These are phyloP conservation scores for Clavispora fructus DNA, from an alignment of 805 yeast species.

Conservation along the genomic window DNA sequence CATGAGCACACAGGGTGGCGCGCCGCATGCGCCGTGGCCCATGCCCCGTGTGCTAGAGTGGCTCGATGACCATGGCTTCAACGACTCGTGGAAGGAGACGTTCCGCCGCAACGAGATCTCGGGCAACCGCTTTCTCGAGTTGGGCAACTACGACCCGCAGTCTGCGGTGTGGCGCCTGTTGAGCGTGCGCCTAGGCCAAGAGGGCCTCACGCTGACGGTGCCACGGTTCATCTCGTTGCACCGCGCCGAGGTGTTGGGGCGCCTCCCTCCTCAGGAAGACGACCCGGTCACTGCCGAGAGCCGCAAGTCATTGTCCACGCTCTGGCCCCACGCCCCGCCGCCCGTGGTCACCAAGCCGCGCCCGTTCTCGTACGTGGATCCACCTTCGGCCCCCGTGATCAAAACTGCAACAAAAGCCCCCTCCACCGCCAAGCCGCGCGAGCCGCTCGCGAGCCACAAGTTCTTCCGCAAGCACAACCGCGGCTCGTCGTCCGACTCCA, in stretches of 20 bases:
- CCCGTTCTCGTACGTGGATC: conserved; percentile 37
- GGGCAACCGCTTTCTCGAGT: conserved; percentile 59
- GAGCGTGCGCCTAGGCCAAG: conserved; percentile 27
- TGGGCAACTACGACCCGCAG: conserved; percentile 57
- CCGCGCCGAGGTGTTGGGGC: conserved; percentile 17
- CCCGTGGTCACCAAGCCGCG: conserved; percentile 24
- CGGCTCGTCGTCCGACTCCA: conserved; percentile 40
- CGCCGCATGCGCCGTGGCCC: conserved; percentile 56
- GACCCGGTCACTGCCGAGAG: conserved; percentile 19
- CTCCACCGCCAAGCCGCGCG: background rate
- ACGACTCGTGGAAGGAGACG: conserved; percentile 65
- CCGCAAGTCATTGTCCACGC: conserved; percentile 29
- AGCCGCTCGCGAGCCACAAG: conserved; percentile 22
- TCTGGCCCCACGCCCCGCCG: conserved; percentile 17
- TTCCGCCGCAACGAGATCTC: conserved; percentile 53
- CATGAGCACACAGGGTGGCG: conserved; percentile 29
- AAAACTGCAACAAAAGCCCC: background rate
- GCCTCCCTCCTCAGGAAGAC: conserved; percentile 10
- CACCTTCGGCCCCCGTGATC: conserved; percentile 9
- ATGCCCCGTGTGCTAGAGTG: conserved; percentile 60
- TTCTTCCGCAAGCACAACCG: conserved; percentile 62
- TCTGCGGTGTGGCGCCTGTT: conserved; percentile 44
- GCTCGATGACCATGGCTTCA: conserved; percentile 66
- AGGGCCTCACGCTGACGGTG: conserved; percentile 48
- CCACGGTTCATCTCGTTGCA: conserved; percentile 51